Base-by-base conservation (phyloP, 1,284 basidiomycete species). In the Golubevia pallescens region DNA sequence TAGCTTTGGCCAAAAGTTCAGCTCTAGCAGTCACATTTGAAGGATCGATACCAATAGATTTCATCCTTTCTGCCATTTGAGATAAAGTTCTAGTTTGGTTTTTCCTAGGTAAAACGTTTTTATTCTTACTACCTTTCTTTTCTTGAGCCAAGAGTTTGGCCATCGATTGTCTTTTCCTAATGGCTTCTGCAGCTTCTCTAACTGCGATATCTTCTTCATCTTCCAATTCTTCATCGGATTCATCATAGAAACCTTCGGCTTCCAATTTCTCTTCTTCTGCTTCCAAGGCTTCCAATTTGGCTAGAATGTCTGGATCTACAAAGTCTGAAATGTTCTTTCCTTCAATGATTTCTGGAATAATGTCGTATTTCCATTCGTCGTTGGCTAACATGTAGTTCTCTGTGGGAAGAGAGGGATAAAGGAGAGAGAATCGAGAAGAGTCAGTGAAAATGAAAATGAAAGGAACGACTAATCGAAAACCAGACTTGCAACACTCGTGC, bases 241-340 rank as follows among this genome's bases (percentile, higher is more conserved):
- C 79, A 21, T 71, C 72, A 71, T 85, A 85, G 69, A 85, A 84
- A 1, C 82, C 81, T 4, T 85, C 81, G 14, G 75, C 75, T 61
- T 85, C 80, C 20, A 85, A 71, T 70, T 76, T 80, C 70, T 82
- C 79, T 71, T 85, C 82, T 63, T 85, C 82, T 52, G 74, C 70
- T 71, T 85, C 82, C 2, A 85, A 70, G 3, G 76, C 80, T 57
- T 85, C 82, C 53, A 85, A 74, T 61, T 74, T 73, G 61, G 78
- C 75, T 56, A 84, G 67, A 55, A 85, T 85, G 55, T 85, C 82
- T 2, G 82, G 82, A 60, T 85, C 82, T 60, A 85, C 77, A 70
- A 85, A 85, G 76, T 85, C 82, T 60, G 82, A 80, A 24, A 85
- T 68, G 73, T 85, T 85, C 80, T 85, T 85, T 63, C 82, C 82